Percentiles rank a stretch among this genome's conserved stretches.
phyloP scores from a whole-genome alignment of 768 basidiomycete species.

The Paxillus involutus region DNA sequence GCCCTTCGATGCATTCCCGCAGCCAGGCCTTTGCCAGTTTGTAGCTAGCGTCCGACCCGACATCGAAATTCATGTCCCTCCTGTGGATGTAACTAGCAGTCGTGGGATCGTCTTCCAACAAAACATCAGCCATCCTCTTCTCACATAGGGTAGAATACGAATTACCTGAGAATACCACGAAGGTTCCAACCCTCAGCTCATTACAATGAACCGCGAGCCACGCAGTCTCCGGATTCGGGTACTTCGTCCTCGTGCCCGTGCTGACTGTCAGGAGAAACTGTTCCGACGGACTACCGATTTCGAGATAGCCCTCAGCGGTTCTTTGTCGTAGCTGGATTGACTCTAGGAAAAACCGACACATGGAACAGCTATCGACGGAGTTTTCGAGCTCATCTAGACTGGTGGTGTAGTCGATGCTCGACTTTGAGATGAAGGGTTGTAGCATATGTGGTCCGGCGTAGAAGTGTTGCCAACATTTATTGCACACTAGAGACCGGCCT shows the following conservation, averaged over 20 bases:
- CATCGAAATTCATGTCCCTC: background rate
- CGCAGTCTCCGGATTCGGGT: background rate
- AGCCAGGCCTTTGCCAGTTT: background rate
- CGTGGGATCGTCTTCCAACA: background rate
- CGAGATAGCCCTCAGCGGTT: background rate
- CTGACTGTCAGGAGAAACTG: background rate
- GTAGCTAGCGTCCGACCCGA: background rate
- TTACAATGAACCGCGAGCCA: background rate
- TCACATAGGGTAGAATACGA: background rate
- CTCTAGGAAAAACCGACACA: background rate
- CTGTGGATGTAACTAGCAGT: background rate
- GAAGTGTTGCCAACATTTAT: background rate
- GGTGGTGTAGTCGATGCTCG: background rate
- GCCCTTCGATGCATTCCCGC: background rate
- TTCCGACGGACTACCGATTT: background rate
- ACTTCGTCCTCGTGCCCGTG: background rate
- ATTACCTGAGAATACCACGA: background rate
- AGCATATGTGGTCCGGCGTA: background rate
- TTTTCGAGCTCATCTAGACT: background rate
- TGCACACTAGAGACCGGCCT: background rate
- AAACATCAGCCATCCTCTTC: background rate
- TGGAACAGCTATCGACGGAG: background rate
- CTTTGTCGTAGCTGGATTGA: background rate
- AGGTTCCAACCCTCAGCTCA: background rate
- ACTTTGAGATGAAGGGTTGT: background rate